Evolutionary conservation across 2,329 filamentous ascomycete genomes (phyloP), one percentile per base, ranked within the genome.

Genomic region (Ophidiomyces ophidiicola): DNA sequence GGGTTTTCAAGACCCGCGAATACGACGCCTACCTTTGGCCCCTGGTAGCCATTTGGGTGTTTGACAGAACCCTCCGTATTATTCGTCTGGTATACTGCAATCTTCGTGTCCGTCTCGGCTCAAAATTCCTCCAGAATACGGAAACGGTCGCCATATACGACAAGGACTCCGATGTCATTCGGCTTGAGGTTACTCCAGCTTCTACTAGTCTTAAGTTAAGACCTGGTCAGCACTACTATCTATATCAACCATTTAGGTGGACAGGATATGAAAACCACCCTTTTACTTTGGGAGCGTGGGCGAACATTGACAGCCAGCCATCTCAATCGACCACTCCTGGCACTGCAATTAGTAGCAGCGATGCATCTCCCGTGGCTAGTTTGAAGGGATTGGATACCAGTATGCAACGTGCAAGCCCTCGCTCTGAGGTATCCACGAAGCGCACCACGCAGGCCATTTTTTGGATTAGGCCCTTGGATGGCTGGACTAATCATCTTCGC

Each of bases 11-110:
- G 8, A 58, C n/a, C n/a, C n/a, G 57, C 14, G 58, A 63, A 43
- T 69, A 62, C 47, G 58, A 67, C 41, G 51, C 53, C n/a, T 71
- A 66, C 43, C 58, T 70, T 17, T 70, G 66, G 59, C 59, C 64
- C 3, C 58, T 61, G 23, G 59, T 68, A 6, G 54, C 52, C 2
- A 55, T 71, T 19, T 72, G 68, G 69, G 20, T 52, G 6, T 56
- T 68, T 18, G 68, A 72, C 35, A 56, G 67, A 3, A 7, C 58
- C 6, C 39, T 64, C 6, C 61, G 67, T 5, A 32, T 61, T 3
- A 40, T 53, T 6, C 59, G 66, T 17, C 36, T 66, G 8, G 39
- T 60, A 11, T 58, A 56, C 39, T 66, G 62, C 49, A 63, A 64
- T 28, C 38, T 61, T n/a, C 49, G 48, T 32, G 42, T 59, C 8